Evolutionary conservation across 148 eudicot species (phyloP).

Genomic region (Vaccinium macrocarpon): DNA sequence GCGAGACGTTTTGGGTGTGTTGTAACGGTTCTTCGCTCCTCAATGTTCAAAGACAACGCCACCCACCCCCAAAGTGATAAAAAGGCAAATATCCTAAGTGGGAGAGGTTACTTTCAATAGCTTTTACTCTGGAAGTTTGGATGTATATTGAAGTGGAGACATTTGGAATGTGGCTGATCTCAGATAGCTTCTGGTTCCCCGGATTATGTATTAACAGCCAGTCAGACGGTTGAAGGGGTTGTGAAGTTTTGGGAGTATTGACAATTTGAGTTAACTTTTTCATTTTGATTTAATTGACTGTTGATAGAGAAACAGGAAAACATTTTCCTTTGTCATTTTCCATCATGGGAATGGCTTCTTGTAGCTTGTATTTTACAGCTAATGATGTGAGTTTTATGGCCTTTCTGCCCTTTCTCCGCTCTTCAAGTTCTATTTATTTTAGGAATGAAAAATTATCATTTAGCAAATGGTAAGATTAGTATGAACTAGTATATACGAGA

Average conservation of each 20-base stretch:
- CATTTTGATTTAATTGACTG: background rate
- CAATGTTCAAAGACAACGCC: background rate
- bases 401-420: background rate
- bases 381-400: background rate
- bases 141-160: background rate
- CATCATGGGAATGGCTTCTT: background rate
- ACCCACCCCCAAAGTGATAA: background rate
- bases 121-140: background rate
- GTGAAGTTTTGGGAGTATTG: background rate
- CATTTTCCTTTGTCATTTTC: background rate
- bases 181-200: background rate
- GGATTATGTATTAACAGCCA: background rate
- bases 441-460: background rate
- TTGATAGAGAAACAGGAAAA: background rate
- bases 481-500: no score
- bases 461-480: background rate
- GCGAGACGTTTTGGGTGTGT: background rate
- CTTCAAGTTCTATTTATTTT: background rate
- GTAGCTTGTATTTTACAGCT: background rate
- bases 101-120: background rate
- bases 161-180: background rate
- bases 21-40: background rate
- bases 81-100: background rate
- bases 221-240: background rate
- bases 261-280: background rate